phyloP scores from a whole-genome alignment of 2,329 filamentous ascomycete species.

The Aspergillus viridinutans region DNA sequence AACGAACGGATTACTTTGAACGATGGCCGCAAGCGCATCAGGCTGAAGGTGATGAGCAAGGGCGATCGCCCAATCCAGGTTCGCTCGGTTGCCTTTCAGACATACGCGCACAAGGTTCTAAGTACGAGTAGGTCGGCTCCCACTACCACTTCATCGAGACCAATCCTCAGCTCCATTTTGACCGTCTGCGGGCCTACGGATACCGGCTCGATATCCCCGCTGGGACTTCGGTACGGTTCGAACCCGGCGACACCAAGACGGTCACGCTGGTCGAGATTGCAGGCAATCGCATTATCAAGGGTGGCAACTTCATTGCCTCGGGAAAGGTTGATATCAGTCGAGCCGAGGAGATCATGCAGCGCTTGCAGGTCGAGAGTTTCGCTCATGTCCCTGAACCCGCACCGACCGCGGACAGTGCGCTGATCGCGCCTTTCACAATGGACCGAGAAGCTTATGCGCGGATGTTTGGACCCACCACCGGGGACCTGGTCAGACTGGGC shows the following conservation, averaged over 20 bases:
- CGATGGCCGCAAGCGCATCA: conserved; percentile 67
- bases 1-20: conserved; percentile 66
- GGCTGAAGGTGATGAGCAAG: conserved; percentile 73
- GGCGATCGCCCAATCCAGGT: conserved; percentile 90
- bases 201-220: conserved; percentile 85
- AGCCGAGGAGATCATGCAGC: conserved; percentile 61
- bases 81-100: conserved; percentile 13
- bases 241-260: conserved; percentile 88
- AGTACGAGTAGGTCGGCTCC: conserved; percentile 61
- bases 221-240: conserved; percentile 87
- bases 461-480: conserved; percentile 92
- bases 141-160: conserved; percentile 96
- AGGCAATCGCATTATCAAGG: conserved; percentile 72
- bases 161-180: conserved; percentile 87
- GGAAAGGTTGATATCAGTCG: conserved; percentile 65
- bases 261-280: conserved; percentile 86
- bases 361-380: conserved; percentile 69
- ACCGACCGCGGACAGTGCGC: conserved; percentile 52
- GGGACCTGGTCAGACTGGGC: conserved; percentile 77
- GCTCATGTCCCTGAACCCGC: conserved; percentile 70
- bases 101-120: not conserved
- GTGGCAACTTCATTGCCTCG: conserved; percentile 75
- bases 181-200: conserved; percentile 76
- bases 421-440: conserved; percentile 64
- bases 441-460: conserved; percentile 72